Evolutionary conservation across 164 flowering plant genomes (phyloP), one percentile per base, ranked within the genome.

Genomic region (Brasenia schreberi): DNA sequence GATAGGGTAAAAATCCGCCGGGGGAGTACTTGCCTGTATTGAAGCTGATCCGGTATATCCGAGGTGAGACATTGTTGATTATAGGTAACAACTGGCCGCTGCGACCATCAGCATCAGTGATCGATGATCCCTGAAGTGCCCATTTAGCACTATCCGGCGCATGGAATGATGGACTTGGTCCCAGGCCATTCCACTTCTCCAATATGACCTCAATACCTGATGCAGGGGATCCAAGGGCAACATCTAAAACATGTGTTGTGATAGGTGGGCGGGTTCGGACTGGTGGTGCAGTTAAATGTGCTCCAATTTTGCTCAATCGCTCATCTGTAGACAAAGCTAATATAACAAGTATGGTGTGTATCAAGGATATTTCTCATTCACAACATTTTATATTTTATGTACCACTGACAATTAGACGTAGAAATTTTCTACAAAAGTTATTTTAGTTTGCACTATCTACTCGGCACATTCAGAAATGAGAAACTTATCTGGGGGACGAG

Each of bases 191-290:
- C 96, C 96, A 91, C 77, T 67, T 76, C 58, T 95, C 94, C 70
- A 95, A 74, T 14, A 60, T 74, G 18, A 91, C 94, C 64, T 94
- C 94, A 64, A 94, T 67, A 19, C 94, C 97, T 27, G 81, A 60
- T 59, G 82, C 99, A 61, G 99, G 99, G 70, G 70, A 70, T 0
- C 97, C 99, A 18, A 70, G 83, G 19, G 96, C 84, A 62, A 86
- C 81, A 64, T 95, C 97, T 72, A 95, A 78, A 68, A 95, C 83
- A 78, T 95, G 99, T 52, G 99, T 92, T 64, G 97, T 94, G 61
- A 94, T 89, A 1, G 99, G 97, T 42, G 96, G 97, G 19, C 95
- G 88, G 7, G 82, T 83, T 66, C 95, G 76, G 42, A 82, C 65
- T 58, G 77, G 59, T 71, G 77, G 82, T 7, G 80, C 81, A 61